Conservation (phyloP, 139 green algal genomes). For the Volvox africanus region DNA sequence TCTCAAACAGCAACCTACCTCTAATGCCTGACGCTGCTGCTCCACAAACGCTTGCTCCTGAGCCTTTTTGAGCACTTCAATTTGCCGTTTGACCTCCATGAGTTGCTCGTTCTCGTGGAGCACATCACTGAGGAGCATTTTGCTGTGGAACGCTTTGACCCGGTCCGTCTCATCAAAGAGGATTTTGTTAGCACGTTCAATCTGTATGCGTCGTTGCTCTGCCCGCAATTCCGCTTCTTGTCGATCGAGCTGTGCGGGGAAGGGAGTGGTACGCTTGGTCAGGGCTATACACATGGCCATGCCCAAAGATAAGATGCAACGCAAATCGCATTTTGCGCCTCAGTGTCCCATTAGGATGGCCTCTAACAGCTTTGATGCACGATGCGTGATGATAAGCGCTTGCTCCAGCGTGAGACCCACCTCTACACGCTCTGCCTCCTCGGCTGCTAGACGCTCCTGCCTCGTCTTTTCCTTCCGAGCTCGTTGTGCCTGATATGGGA, state of each 20-base stretch:
- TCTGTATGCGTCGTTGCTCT: constrained; percentile 69
- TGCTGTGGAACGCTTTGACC: constrained; percentile 69
- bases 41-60: constrained; percentile 76
- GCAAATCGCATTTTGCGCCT: too few species aligned
- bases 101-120: constrained; percentile 77
- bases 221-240: constrained; percentile 66
- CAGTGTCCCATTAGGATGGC: too few species aligned
- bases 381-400: neutral
- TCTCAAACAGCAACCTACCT: constrained; percentile 49
- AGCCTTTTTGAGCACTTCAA: constrained; percentile 65
- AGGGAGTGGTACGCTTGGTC: neutral
- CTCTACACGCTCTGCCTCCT: constrained; percentile 73
- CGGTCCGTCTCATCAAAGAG: constrained; percentile 82
- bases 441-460: constrained; percentile 65
- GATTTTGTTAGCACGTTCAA: constrained; percentile 85
- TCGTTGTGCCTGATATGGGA: constrained; percentile 65
- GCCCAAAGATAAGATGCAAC: neutral
- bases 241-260: constrained; percentile 63
- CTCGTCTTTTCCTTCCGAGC: constrained; percentile 69
- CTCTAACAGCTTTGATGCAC: too few species aligned
- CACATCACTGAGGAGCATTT: constrained; percentile 77
- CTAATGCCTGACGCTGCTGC: constrained; percentile 70
- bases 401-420: constrained; percentile 43
- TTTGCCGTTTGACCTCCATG: constrained; percentile 73
- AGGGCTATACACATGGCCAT: neutral